These are phyloP conservation scores for Nepenthes alata DNA, from an alignment of 179 eudicot species.

Conservation along the genomic window DNA sequence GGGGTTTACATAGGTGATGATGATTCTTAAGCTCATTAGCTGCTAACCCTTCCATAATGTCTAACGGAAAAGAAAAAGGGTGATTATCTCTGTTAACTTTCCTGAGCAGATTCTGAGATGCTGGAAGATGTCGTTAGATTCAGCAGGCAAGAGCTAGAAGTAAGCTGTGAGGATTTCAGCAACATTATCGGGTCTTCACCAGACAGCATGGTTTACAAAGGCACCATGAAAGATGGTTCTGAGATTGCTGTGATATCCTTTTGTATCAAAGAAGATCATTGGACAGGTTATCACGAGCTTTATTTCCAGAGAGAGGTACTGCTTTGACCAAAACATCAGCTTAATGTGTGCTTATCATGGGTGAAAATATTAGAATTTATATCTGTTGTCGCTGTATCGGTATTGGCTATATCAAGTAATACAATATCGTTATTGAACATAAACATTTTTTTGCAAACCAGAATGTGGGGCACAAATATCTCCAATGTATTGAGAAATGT, in stretches of 20 bases:
- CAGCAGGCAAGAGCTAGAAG: conserved; percentile 86
- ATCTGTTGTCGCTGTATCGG: no score
- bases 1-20: conserved; percentile 48
- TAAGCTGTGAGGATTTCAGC: conserved; percentile 98
- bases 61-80: not conserved
- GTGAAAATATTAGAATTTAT: no score
- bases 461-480: no score
- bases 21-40: not conserved
- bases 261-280: conserved; percentile 81
- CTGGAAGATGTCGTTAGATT: conserved; percentile 55
- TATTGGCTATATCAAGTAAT: no score
- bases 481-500: no score
- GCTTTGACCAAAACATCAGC: not conserved
- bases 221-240: conserved; percentile 75
- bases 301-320: conserved; percentile 85
- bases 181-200: conserved; percentile 84
- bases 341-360: no score
- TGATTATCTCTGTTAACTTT: not conserved
- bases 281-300: conserved; percentile 89
- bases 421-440: no score
- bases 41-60: not conserved
- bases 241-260: conserved; percentile 93
- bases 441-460: no score
- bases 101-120: conserved; percentile 52
- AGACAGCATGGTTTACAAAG: conserved; percentile 83